A percentile compares a stretch with the other conserved stretches of the same genome.
Evolutionary conservation across 2,329 filamentous ascomycete genomes (phyloP).

Genomic region (Penicillium sp.): DNA sequence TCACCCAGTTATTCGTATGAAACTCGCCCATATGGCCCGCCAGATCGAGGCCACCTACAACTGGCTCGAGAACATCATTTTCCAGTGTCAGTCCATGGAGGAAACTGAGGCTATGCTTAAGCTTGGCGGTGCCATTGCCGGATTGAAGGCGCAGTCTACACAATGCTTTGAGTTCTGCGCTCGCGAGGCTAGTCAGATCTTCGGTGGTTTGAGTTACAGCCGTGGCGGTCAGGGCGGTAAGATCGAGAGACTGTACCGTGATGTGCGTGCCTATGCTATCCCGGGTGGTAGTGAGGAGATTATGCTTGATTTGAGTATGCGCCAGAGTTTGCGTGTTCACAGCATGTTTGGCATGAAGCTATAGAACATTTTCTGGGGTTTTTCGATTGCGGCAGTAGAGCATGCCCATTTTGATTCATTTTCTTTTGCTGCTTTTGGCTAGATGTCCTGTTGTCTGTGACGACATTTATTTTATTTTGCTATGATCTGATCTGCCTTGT

Average conservation of each 20-base stretch:
- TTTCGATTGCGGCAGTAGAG: conserved; percentile 5
- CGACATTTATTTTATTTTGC: conserved; percentile 14
- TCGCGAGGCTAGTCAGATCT: conserved; percentile 94
- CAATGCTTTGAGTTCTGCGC: conserved; percentile 98
- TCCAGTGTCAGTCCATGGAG: conserved; percentile 88
- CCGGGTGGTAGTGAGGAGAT: conserved; percentile 97
- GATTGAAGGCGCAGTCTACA: conserved; percentile 90
- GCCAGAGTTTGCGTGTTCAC: conserved; percentile 84
- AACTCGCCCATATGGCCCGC: conserved; percentile 96
- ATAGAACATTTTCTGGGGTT: conserved; percentile 3
- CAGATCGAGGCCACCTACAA: conserved; percentile 97
- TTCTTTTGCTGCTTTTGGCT: conserved; percentile 8
- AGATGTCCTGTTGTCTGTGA: conserved; percentile 25
- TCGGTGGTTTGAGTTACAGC: conserved; percentile 88
- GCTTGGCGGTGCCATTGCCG: conserved; percentile 89
- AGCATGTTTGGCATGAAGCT: conserved; percentile 95
- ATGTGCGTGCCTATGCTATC: conserved; percentile 94
- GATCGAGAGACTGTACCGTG: conserved; percentile 90
- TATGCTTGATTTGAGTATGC: conserved; percentile 94
- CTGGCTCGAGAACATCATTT: conserved; percentile 95
- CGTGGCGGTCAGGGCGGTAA: conserved; percentile 93
- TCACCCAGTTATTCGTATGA: conserved; percentile 95
- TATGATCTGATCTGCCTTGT: conserved; percentile 12
- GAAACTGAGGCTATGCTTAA: conserved; percentile 95
- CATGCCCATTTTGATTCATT: conserved; percentile 1